A percentile compares a stretch with the other conserved stretches of the same genome.
Conservation (phyloP, 306 rosid species). For the Lathyrus tuberosus region DNA sequence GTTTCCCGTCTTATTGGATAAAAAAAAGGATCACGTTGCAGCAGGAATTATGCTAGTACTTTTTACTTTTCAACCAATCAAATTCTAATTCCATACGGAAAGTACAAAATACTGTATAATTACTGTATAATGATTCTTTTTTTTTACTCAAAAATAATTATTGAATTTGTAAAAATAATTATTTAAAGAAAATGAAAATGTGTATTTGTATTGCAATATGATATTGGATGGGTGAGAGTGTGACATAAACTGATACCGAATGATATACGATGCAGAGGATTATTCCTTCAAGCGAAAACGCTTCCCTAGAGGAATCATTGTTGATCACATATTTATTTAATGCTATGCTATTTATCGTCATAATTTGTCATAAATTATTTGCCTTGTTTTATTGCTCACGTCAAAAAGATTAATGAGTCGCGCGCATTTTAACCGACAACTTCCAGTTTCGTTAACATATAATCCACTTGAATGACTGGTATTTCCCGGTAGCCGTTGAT, state of each 20-base stretch:
- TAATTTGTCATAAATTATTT: not conserved
- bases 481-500: constrained; percentile 24
- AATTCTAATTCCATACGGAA: not conserved
- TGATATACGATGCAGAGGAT: constrained; percentile 17
- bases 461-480: not conserved
- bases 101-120: not conserved
- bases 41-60: constrained; percentile 24
- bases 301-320: constrained; percentile 3
- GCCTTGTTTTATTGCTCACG: not conserved
- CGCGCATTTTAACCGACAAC: constrained; percentile 5
- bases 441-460: constrained; percentile 5
- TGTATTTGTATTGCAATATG: too few relatives aligned
- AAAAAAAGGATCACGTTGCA: not conserved
- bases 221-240: too few relatives aligned
- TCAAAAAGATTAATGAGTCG: not conserved
- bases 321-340: constrained; percentile 27
- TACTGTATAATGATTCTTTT: too few relatives aligned
- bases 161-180: too few relatives aligned
- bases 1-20: constrained; percentile 13
- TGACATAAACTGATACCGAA: too few relatives aligned
- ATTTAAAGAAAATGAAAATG: too few relatives aligned
- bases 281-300: not conserved
- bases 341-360: constrained; percentile 15
- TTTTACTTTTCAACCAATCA: constrained; percentile 1
- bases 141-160: too few relatives aligned